Evolutionary conservation across 306 rosid species (phyloP).

Genomic region (Quercus wislizeni): DNA sequence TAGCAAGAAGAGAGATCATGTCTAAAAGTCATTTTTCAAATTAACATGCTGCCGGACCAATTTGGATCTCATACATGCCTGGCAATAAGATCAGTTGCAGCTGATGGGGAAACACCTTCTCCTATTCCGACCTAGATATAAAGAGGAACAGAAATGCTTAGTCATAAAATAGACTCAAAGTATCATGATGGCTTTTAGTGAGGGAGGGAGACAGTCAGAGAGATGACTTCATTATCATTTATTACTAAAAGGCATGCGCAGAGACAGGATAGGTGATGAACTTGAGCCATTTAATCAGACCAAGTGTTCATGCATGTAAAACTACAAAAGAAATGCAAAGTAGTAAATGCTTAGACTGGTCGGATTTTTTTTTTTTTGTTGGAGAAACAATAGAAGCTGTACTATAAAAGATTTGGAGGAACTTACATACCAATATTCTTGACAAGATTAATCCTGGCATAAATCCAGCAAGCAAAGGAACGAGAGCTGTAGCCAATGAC

Average conservation of each 20-base stretch:
- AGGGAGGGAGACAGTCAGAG: background rate
- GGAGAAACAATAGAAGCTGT: background rate
- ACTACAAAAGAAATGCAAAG: background rate
- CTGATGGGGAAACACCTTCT: slow-evolving; percentile 99
- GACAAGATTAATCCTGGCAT: slow-evolving; percentile 79
- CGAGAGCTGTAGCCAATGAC: slow-evolving; percentile 86
- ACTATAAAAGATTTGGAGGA: background rate
- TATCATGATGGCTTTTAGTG: background rate
- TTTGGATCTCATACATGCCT: slow-evolving; percentile 65
- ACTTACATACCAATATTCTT: slow-evolving; percentile 72
- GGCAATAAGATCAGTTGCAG: slow-evolving; percentile 98
- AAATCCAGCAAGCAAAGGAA: slow-evolving; percentile 85
- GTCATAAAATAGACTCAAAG: slow-evolving; percentile 17
- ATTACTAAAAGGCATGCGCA: background rate
- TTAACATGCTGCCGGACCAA: slow-evolving; percentile 11
- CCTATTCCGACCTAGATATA: slow-evolving; percentile 90
- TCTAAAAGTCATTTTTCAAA: slow-evolving; percentile 9
- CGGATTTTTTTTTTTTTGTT: background rate
- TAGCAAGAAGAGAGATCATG: slow-evolving; percentile 2
- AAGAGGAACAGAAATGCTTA: slow-evolving; percentile 26
- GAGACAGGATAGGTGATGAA: slow-evolving; percentile 13
- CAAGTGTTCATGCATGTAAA: slow-evolving; percentile 6
- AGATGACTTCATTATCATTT: background rate
- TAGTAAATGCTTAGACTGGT: background rate
- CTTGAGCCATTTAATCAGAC: slow-evolving; percentile 4